A percentile compares a stretch with the other conserved stretches of the same genome.
phyloP scores from a whole-genome alignment of 2,329 filamentous ascomycete genomes.

The Blumeria hordei region DNA sequence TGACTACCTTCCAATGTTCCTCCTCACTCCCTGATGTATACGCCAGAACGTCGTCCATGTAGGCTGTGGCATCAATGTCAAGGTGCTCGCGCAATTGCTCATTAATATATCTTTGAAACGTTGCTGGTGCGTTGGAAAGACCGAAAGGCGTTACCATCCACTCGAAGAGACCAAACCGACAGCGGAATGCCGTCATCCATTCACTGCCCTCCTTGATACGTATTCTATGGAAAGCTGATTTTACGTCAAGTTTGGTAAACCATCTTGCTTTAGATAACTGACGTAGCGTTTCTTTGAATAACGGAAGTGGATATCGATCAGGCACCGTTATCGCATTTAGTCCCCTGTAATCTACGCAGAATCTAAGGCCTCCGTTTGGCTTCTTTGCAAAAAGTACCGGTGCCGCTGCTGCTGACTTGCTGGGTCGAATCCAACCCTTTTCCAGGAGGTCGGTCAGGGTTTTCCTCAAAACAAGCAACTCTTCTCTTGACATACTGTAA shows the following conservation, averaged over 20 bases:
- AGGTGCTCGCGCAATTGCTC: not conserved
- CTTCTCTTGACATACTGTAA: not conserved
- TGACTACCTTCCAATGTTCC: not conserved
- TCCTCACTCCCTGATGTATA: not conserved
- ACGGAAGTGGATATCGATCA: not conserved
- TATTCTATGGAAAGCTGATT: not conserved
- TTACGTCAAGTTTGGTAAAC: not conserved
- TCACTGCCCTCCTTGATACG: not conserved
- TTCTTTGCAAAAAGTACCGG: not conserved
- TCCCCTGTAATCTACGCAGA: too few species aligned
- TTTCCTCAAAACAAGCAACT: not conserved
- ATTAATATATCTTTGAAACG: not conserved
- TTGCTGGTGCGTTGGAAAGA: not conserved
- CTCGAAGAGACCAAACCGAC: not conserved
- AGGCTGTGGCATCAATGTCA: not conserved
- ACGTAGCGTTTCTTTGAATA: not conserved
- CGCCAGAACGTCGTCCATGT: not conserved
- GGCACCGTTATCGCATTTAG: too few species aligned
- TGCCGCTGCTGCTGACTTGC: not conserved
- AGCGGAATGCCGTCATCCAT: constrained; percentile 1
- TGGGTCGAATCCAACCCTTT: not conserved
- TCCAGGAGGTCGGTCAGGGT: not conserved
- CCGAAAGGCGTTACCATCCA: not conserved
- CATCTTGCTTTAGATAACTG: not conserved
- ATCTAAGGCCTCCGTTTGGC: not conserved